Base-by-base conservation (phyloP, 2,329 filamentous ascomycete species). In the Botrytis squamosa region DNA sequence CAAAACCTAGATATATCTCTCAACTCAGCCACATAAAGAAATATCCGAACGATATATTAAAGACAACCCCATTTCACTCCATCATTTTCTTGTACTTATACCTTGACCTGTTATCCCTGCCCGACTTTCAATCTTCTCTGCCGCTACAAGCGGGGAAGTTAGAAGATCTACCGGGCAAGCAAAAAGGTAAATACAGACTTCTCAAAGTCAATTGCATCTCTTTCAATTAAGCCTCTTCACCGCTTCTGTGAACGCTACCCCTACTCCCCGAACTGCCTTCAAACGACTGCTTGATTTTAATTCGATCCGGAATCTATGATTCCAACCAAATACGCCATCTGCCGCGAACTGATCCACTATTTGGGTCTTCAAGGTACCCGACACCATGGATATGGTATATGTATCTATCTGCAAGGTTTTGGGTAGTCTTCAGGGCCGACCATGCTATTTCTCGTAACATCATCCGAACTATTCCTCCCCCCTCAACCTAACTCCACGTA, bases 321-420 rank as follows among this genome's bases (percentile, higher is more conserved):
- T 44, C 60, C 29, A 44, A 66, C 52, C 40, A 68, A 72, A 60
- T 25, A 49, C 71, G 71, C 71, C 71, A 72, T 60, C 71, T 72
- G 52, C 71, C 71, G 71, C 57, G 40, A 60, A 68, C 29, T 60
- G 59, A 68, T 62, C 71, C 64, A 68, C 55, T 69, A 18, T 20
- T 44, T 72, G 70, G 63, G 63, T 72, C 63, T 64, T 67, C 68
- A 72, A 62, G 52, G 52, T 72, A 72, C 63, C 71, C 71, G 71
- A 68, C 36, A 59, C 71, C 71, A 55, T 72, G 71, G 71, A n/a
- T 59, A 33, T 68, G 64, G 71, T 72, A 68, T 36, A 72, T 72
- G 49, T 68, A 38, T 67, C 57, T 52, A 20, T 72, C 63, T 69
- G 38, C 71, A 72, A 68, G 71, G 63, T 60, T 68, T 66, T 68